These are phyloP conservation scores for Hyaloscypha finlandica DNA, from an alignment of 495 filamentous ascomycete genomes.

Conservation along the genomic window DNA sequence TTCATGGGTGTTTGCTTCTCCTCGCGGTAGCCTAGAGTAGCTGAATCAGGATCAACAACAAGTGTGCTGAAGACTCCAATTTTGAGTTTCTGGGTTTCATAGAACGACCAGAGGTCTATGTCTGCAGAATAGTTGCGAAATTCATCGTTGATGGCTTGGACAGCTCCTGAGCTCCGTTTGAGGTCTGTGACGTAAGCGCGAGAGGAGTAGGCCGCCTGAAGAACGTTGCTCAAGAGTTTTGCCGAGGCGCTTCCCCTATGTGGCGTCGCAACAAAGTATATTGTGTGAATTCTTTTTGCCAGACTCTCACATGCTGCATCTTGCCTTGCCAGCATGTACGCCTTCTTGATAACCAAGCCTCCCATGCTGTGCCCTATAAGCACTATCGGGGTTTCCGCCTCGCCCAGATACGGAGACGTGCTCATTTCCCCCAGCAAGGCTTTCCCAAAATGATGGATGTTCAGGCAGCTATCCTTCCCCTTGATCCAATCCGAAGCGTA, in stretches of 20 bases:
- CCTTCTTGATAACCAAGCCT: conserved; percentile 54
- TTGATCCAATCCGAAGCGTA: conserved; percentile 28
- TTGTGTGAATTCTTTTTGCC: conserved; percentile 38
- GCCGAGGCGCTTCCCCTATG: conserved; percentile 52
- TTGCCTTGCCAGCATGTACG: conserved; percentile 35
- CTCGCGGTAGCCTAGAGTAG: conserved; percentile 45
- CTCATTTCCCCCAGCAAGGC: conserved; percentile 37
- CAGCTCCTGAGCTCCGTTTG: conserved; percentile 32
- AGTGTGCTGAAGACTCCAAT: conserved; percentile 35
- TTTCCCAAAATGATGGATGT: conserved; percentile 44
- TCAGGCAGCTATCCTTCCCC: conserved; percentile 37
- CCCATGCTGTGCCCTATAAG: conserved; percentile 57
- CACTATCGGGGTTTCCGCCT: conserved; percentile 37
- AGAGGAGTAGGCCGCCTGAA: conserved; percentile 26
- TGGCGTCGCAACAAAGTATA: conserved; percentile 56
- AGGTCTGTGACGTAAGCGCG: conserved; percentile 47
- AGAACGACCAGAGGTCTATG: conserved; percentile 49
- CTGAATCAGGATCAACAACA: conserved; percentile 47
- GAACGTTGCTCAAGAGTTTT: conserved; percentile 38
- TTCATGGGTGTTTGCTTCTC: conserved; percentile 44
- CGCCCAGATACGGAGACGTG: not conserved
- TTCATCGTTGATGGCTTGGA: conserved; percentile 50
- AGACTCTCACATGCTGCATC: conserved; percentile 32
- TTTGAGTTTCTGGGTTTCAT: conserved; percentile 44
- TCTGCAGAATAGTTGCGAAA: conserved; percentile 45